Conservation (phyloP, 2,329 filamentous ascomycete species). For the Leptographium galeiforme region DNA sequence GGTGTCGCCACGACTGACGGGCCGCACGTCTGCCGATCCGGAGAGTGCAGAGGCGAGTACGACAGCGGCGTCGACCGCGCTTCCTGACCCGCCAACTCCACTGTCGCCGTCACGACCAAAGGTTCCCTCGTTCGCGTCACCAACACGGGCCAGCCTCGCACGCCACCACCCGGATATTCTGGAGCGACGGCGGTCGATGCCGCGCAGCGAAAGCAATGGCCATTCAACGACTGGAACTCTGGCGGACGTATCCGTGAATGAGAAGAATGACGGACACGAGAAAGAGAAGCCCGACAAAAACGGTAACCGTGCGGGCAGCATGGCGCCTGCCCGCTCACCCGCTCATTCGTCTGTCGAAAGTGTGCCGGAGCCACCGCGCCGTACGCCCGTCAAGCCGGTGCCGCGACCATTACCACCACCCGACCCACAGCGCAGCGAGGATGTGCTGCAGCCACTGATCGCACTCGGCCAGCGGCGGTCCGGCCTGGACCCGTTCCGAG, state of each 20-base stretch:
- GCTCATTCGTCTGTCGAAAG: constrained; percentile 20
- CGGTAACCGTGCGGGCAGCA: neutral
- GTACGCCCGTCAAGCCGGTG: constrained; percentile 27
- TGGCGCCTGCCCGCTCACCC: neutral
- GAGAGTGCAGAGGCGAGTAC: neutral
- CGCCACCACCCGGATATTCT: constrained; percentile 47
- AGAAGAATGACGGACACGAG: too few species aligned
- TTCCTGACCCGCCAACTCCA: constrained; percentile 14
- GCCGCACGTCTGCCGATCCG: constrained; percentile 14
- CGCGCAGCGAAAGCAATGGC: constrained; percentile 1
- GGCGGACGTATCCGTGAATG: constrained; percentile 2
- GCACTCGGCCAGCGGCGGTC: constrained; percentile 22
- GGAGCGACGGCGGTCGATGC: constrained; percentile 24
- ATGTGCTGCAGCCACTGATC: constrained; percentile 28
- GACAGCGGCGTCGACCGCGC: constrained; percentile 20
- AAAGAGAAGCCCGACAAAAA: too few species aligned
- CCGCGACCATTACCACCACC: constrained; percentile 35
- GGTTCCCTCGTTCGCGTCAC: constrained; percentile 51
- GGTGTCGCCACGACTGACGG: constrained; percentile 39
- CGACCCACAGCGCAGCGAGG: constrained; percentile 26
- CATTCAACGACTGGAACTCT: constrained; percentile 4
- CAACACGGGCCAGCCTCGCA: constrained; percentile 50
- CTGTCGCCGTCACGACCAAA: constrained; percentile 10
- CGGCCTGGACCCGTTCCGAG: constrained; percentile 21
- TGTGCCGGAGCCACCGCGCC: constrained; percentile 20